phyloP scores from a whole-genome alignment of 2,329 filamentous ascomycete genomes.

The Botryotinia globosa region DNA sequence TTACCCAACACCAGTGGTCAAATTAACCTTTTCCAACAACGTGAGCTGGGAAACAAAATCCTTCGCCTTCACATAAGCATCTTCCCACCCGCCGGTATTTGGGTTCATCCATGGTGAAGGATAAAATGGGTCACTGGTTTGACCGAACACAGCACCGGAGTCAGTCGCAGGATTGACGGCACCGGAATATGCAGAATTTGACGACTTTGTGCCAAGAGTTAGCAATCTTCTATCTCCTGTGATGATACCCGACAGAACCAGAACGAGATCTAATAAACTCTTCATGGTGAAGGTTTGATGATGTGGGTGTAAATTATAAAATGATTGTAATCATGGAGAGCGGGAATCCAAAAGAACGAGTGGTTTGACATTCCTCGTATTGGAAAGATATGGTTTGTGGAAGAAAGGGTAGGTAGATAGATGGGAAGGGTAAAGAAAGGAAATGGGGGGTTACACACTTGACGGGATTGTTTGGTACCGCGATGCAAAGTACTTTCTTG shows the following conservation, averaged over 20 bases:
- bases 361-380: neutral
- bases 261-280: conserved; percentile 14
- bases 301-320: neutral
- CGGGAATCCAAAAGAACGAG: neutral
- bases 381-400: neutral
- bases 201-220: conserved; percentile 5
- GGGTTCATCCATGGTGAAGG: conserved; percentile 23
- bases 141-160: conserved; percentile 10
- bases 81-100: conserved; percentile 51
- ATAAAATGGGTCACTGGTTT: conserved; percentile 19
- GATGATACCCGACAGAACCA: neutral
- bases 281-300: neutral
- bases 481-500: conserved; percentile 3
- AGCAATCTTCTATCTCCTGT: conserved; percentile 3
- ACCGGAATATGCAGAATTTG: conserved; percentile 9
- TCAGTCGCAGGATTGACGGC: neutral
- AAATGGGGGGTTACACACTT: neutral
- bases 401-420: neutral
- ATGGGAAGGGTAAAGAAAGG: neutral
- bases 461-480: conserved; percentile 5
- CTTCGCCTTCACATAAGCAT: conserved; percentile 68
- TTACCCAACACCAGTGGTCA: conserved; percentile 73
- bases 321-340: neutral
- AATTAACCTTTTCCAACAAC: conserved; percentile 81
- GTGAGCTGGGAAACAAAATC: conserved; percentile 71